Conservation (phyloP, 2,329 filamentous ascomycete species). For the Alternaria sp. region DNA sequence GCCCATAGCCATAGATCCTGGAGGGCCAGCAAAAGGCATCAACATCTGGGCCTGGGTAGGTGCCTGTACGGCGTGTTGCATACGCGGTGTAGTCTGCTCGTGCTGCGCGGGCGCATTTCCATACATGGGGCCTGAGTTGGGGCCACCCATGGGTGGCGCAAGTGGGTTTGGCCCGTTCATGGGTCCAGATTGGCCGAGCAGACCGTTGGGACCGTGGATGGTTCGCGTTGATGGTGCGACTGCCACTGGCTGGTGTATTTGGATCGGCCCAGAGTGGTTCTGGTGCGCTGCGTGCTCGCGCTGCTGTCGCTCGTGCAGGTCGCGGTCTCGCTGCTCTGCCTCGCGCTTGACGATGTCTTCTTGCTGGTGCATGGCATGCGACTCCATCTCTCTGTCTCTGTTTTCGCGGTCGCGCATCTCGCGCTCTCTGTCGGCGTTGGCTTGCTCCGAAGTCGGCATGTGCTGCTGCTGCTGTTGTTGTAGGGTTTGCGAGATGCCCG, state of each 20-base stretch:
- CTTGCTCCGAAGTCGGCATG: conserved; percentile 44
- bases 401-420: conserved; percentile 54
- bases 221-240: conserved; percentile 72
- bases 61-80: conserved; percentile 67
- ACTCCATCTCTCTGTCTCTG: conserved; percentile 62
- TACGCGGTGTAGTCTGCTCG: conserved; percentile 59
- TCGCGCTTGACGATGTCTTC: conserved; percentile 60
- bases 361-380: conserved; percentile 54
- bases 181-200: conserved; percentile 68
- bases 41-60: conserved; percentile 61
- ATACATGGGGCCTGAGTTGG: conserved; percentile 70
- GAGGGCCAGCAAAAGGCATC: conserved; percentile 55
- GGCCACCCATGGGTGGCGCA: conserved; percentile 61
- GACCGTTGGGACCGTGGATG: conserved; percentile 90
- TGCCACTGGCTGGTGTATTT: conserved; percentile 93
- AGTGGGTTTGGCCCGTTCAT: conserved; percentile 57
- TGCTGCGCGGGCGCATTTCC: conserved; percentile 71
- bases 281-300: conserved; percentile 78
- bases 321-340: conserved; percentile 61
- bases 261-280: conserved; percentile 84
- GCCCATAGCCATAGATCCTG: conserved; percentile 64
- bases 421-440: conserved; percentile 52
- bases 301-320: conserved; percentile 63
- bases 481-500: conserved; percentile 54
- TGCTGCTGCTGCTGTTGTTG: conserved; percentile 44